These are phyloP conservation scores for Jatropha podagrica DNA, from an alignment of 441 rosid genomes.

Conservation along the genomic window DNA sequence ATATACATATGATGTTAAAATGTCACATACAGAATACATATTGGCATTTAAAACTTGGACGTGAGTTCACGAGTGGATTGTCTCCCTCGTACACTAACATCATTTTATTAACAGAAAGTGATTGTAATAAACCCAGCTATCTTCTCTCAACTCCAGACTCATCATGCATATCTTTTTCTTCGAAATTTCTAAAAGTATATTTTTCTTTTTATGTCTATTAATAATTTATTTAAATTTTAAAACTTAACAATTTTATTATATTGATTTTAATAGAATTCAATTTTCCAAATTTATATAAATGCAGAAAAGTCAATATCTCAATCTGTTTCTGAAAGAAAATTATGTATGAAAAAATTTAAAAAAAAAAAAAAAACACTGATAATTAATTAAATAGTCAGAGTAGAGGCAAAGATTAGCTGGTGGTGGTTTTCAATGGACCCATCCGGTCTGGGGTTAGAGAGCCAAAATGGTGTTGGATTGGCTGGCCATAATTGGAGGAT, in stretches of 20 bases:
- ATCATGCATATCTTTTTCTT: neutral
- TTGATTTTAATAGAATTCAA: no score
- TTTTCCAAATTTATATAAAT: no score
- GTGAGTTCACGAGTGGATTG: constrained; percentile 43
- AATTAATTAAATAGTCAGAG: neutral
- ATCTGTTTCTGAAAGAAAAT: no score
- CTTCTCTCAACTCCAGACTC: neutral
- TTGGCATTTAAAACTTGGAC: constrained; percentile 31
- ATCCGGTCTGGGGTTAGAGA: neutral
- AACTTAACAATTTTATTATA: no score
- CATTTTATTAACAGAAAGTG: constrained; percentile 24
- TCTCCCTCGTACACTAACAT: constrained; percentile 38
- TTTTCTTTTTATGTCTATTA: no score
- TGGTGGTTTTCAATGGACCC: constrained; percentile 27
- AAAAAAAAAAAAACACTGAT: neutral
- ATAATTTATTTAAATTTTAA: no score
- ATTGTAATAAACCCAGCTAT: neutral
- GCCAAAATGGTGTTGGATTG: constrained; percentile 14
- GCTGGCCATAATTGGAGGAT: constrained; percentile 25
- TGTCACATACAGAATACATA: no score
- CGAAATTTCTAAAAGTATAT: no score
- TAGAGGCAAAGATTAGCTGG: constrained; percentile 20
- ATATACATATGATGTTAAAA: no score
- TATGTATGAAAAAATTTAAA: no score
- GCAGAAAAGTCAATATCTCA: no score